Evolutionary conservation across 768 basidiomycete species (phyloP), one percentile per base, ranked within the genome.

Genomic region (Tulasnella sp.): DNA sequence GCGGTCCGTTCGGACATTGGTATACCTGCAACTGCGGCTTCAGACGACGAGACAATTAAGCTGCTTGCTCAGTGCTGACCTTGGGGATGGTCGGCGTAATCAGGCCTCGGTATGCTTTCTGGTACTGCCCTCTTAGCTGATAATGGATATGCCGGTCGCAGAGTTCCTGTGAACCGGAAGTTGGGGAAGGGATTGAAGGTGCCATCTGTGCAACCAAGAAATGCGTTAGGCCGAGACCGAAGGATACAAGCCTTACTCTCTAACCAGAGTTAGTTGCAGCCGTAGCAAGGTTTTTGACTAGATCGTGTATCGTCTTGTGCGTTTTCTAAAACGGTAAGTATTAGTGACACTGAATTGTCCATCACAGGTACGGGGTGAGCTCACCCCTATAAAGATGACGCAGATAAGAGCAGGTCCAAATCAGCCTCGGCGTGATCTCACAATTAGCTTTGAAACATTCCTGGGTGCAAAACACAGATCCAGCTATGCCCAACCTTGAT

Each of bases 371-470:
- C n/a, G 10, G 27, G 27, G 46, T 42, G 75, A 31, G 36, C 78
- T 80, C 52, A 80, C 62, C 52, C 80, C 75, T 48, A 79, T 38
- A 19, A 62, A 56, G n/a, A 58, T 42, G 38, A 79, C 62, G 38
- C 34, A 31, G 34, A 68, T 68, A 36, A 36, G 31, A 68, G 18
- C 12, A 68, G 62, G 62, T 18, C 16, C 31, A 36, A 68, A 3
- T 68, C 62, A 68, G 62, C 31, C 34, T 68, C 34, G 27, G 27
- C 27, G 5, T 68, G 18, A 68, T 68, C 96, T 88, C 85, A 97
- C 97, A 99, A 85, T 90, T 92, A 72, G 92, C 89, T 86, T 98
- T 98, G 90, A 98, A 98, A 86, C 97, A 99, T 75, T 94, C 95
- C 85, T 99, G 97, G 36, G 92, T 91, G 82, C 97, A 98, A 86